A percentile compares a stretch with the other conserved stretches of the same genome.
These are phyloP conservation scores for Encephalitozoon hellem DNA, from an alignment of 371 early-diverging fungal species.

Conservation along the genomic window DNA sequence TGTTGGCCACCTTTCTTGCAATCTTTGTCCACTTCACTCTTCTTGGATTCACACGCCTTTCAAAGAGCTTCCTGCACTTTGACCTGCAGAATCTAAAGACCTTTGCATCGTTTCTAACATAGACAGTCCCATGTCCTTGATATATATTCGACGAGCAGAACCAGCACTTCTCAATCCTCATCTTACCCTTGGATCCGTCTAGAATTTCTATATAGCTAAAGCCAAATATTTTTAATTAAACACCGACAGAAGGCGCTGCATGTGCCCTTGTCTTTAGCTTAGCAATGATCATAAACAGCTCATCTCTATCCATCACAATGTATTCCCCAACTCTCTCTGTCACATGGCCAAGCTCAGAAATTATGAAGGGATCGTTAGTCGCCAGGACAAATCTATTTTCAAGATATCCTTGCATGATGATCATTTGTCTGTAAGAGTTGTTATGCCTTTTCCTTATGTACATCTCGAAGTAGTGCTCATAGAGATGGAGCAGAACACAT, in stretches of 20 bases:
- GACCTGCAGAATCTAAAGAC: slow-evolving; percentile 91
- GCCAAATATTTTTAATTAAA: neutral
- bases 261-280: neutral
- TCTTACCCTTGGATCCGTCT: slow-evolving; percentile 49
- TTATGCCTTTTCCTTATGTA: neutral
- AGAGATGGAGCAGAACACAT: neutral
- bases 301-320: neutral
- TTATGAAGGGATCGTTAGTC: neutral
- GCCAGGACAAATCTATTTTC: neutral
- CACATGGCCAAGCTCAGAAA: neutral
- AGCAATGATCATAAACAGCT: neutral
- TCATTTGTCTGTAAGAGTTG: neutral
- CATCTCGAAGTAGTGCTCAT: neutral
- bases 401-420: neutral
- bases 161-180: slow-evolving; percentile 97
- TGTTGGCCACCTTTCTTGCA: slow-evolving; percentile 84
- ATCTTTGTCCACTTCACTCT: slow-evolving; percentile 98
- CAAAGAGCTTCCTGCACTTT: slow-evolving; percentile 96
- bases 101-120: slow-evolving; percentile 91
- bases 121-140: slow-evolving; percentile 94
- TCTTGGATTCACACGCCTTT: slow-evolving; percentile 96
- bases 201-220: neutral
- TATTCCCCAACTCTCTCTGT: neutral
- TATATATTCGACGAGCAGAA: slow-evolving; percentile 94
- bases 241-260: neutral